phyloP scores from a whole-genome alignment of 495 filamentous ascomycete genomes.

The Daldinia childiae region DNA sequence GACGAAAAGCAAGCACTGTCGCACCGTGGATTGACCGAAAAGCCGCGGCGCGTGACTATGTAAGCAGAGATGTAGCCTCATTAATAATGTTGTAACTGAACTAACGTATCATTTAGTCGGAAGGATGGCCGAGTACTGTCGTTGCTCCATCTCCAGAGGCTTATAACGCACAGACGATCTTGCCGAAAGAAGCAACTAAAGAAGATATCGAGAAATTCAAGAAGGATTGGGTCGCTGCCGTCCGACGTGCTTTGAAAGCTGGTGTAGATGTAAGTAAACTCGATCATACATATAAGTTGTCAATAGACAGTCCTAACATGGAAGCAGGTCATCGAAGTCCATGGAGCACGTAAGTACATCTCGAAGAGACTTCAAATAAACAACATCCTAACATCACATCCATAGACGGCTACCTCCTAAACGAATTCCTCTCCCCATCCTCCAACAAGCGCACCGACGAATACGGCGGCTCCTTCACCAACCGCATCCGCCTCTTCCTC shows the following conservation, averaged over 20 bases:
- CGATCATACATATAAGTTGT: slow-evolving; percentile 47
- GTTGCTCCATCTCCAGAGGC: slow-evolving; percentile 64
- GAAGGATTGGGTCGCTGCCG: slow-evolving; percentile 61
- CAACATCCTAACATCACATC: background rate
- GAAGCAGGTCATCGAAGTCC: slow-evolving; percentile 64
- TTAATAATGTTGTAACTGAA: slow-evolving; percentile 1
- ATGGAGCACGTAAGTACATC: slow-evolving; percentile 58
- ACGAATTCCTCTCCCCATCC: slow-evolving; percentile 69
- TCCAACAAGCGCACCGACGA: slow-evolving; percentile 70
- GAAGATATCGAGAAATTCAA: slow-evolving; percentile 68
- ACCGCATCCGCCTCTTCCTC: slow-evolving; percentile 64
- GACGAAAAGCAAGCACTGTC: slow-evolving; percentile 75
- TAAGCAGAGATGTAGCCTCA: slow-evolving; percentile 27
- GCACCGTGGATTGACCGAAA: slow-evolving; percentile 69
- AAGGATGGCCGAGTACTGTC: slow-evolving; percentile 70
- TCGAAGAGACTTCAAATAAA: background rate
- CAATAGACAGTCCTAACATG: slow-evolving; percentile 36
- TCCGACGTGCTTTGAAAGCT: slow-evolving; percentile 64
- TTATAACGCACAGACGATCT: slow-evolving; percentile 60
- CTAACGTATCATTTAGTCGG: slow-evolving; percentile 15
- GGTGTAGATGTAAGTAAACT: slow-evolving; percentile 65
- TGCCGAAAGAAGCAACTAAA: slow-evolving; percentile 64
- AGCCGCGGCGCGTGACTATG: slow-evolving; percentile 55
- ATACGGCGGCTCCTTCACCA: slow-evolving; percentile 67
- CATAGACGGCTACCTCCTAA: slow-evolving; percentile 70